Base-by-base conservation (phyloP, 1,284 basidiomycete species). In the Microbotryum saponariae region DNA sequence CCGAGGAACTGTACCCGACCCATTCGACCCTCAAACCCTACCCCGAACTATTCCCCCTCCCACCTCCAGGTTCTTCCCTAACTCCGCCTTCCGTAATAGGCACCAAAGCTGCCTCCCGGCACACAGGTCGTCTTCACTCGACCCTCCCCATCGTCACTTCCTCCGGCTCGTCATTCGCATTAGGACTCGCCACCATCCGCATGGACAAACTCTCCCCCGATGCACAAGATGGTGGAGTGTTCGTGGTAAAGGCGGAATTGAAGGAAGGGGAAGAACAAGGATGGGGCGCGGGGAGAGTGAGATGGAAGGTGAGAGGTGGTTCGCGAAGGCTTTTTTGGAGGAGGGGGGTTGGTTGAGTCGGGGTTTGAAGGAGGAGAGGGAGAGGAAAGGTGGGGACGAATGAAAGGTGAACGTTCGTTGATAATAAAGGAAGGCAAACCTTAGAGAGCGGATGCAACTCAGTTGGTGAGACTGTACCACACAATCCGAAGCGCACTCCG, bases 101-200 rank as follows among this genome's bases (percentile, higher is more conserved):
- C 8, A 46, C n/a, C 59, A 59, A 21, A 29, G 18, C 18, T 8
- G 31, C 61, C n/a, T 46, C 70, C 1, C 59, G 71, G 16, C 60
- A 69, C 0, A 61, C 67, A 21, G 71, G 71, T n/a, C 66, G 67
- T 31, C 56, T 72, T 37, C 67, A 66, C 37, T 61, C 66, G 6
- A 48, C 64, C n/a, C 55, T 72, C 31, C 56, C 62, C 27, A 53
- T 70, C 18, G 49, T 64, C 9, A 54, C 65, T 9, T 46, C 50
- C 1, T 31, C 62, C 5, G 58, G 62, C 10, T 58, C 62, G 25
- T 62, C 65, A 0, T 46, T 63, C 23, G 58, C 67, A 4, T 54
- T 72, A 29, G 71, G 62, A 14, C 65, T 67, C n/a, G 71, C 63
- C 18, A 58, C 65, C 0, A 56, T 72, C 23, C 56, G 66, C 25